Base-by-base conservation (phyloP, 495 filamentous ascomycete species). In the Talaromyces ruber region DNA sequence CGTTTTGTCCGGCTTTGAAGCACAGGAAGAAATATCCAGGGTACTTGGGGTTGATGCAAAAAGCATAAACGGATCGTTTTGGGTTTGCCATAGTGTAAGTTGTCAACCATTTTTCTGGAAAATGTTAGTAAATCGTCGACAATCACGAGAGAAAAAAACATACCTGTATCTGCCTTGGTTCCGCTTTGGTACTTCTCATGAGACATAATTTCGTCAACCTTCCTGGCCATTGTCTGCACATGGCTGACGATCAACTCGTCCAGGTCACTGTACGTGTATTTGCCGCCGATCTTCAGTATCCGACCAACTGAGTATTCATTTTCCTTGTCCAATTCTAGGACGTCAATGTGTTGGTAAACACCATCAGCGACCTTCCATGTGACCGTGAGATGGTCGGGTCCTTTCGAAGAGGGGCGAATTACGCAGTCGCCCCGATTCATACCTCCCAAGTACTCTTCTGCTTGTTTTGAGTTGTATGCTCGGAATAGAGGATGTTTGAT, bases 321-420 rank as follows among this genome's bases (percentile, higher is more conserved):
- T 65, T 93, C 91, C 75, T 98, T 98, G 74, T 95, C 90, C 60
- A 98, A 74, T 73, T 98, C 94, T 21, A 98, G 83, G 34, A 98
- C 95, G 71, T 98, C 95, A 61, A 98, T 90, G 68, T 98, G 94
- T 76, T 98, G 93, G 68, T 91, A 98, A 37, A 97, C 84, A 61
- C 88, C 88, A 65, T 98, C 91, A 0, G 90, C 84, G n/a, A 98
- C 91, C 75, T 98, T 98, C 94, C 94, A 98, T 1, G 94, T 98
- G 45, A 98, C 83, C 3, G 93, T 92, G 55, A 98, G 83, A 74
- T 98, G 94, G 72, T 98, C 95, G 37, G 88, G 86, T 12, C 94
- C 94, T 64, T 92, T 94, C 24, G 92, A 96, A 2, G 91, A 96
- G 12, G 94, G 94, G 11, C 94, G 88, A 67, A 98, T 97, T 34